Conservation (phyloP, 1,284 basidiomycete species). For the Xerocomus nothofagi region DNA sequence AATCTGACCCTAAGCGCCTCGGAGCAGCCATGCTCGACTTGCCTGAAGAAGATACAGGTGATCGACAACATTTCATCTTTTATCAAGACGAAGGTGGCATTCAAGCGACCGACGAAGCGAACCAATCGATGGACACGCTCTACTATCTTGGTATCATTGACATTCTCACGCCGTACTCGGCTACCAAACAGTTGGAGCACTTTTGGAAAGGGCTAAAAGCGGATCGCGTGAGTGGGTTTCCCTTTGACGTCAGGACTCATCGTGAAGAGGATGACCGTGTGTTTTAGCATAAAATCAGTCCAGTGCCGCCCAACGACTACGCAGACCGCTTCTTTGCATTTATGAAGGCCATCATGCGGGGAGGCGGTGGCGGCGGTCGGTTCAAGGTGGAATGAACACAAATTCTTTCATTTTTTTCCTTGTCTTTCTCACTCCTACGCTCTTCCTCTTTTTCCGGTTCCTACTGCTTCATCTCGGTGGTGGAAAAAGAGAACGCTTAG, state of each 20-base stretch:
- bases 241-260: not conserved
- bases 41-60: slow-evolving; percentile 68
- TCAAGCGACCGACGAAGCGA: slow-evolving; percentile 84
- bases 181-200: slow-evolving; percentile 83
- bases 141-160: slow-evolving; percentile 97
- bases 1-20: slow-evolving; percentile 79
- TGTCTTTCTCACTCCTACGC: not conserved
- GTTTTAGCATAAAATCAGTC: slow-evolving; percentile 86
- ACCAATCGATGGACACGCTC: slow-evolving; percentile 74
- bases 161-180: slow-evolving; percentile 87
- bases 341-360: slow-evolving; percentile 84
- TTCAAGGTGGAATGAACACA: slow-evolving; percentile 52
- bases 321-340: slow-evolving; percentile 86
- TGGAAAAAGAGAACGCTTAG: not conserved
- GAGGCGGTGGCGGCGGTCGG: slow-evolving; percentile 66
- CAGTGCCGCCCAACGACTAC: slow-evolving; percentile 84
- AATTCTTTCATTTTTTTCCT: not conserved
- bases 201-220: slow-evolving; percentile 90
- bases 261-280: slow-evolving; percentile 1
- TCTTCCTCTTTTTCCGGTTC: slow-evolving; percentile 1
- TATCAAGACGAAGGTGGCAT: slow-evolving; percentile 97
- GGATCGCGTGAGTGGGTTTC: slow-evolving; percentile 66
- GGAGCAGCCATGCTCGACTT: slow-evolving; percentile 61
- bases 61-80: slow-evolving; percentile 87
- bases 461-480: slow-evolving; percentile 23